Conservation (phyloP, 2,329 filamentous ascomycete genomes). For the Colletotrichum liaoningense region DNA sequence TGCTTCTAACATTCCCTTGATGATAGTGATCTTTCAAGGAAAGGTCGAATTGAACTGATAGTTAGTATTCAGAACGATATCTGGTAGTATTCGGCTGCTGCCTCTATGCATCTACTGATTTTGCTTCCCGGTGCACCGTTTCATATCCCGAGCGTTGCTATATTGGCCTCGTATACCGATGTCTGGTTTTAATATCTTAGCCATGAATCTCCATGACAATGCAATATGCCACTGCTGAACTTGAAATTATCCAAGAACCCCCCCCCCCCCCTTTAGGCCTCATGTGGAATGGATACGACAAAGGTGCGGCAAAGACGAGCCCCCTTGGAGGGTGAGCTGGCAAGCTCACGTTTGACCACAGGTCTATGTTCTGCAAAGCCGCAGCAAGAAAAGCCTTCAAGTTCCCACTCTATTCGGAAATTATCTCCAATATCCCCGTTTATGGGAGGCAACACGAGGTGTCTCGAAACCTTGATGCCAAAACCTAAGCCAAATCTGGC, state of each 20-base stretch:
- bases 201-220: not conserved
- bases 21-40: not conserved
- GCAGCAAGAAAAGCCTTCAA: not conserved
- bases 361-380: not conserved
- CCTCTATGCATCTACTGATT: not conserved
- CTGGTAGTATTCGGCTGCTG: not conserved
- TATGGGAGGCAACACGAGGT: not conserved
- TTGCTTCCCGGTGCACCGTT: not conserved
- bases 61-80: not conserved
- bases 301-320: not conserved
- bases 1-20: not conserved
- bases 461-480: not conserved
- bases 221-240: not conserved
- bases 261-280: too few species aligned
- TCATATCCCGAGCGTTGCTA: not conserved
- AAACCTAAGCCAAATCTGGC: not conserved
- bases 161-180: not conserved
- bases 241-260: too few species aligned
- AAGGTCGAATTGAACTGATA: rapidly evolving
- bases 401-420: rapidly evolving
- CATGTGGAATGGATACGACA: not conserved
- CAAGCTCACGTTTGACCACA: not conserved
- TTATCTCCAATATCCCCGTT: too few species aligned
- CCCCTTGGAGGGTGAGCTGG: too few species aligned
- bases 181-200: not conserved